Evolutionary conservation across 345 rosid genomes (phyloP), one percentile per base, ranked within the genome.

Genomic region (Ceriops decandra): DNA sequence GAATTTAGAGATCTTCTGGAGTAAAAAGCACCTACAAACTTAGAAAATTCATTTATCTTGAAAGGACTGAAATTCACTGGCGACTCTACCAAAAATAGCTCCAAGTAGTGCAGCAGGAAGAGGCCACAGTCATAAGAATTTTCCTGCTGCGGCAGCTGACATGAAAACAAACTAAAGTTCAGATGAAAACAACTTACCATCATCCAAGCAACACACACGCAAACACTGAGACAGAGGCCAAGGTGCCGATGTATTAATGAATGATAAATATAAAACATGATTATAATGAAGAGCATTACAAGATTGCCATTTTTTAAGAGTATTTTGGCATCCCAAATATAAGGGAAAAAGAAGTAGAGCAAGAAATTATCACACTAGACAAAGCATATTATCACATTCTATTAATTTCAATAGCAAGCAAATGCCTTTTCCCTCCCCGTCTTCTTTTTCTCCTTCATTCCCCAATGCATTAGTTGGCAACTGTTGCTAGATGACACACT

Each of bases 121-220:
- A 93, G 82, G 68, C 98, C 97, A 57, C 98, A 93, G 74, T 93
- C 98, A 82, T 73, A 93, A 46, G 86, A 89, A 80, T 93, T 93
- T 74, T 93, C 97, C 80, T 91, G 98, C 84, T 93, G 98, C 32
- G 98, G 98, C 76, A 93, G 82, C 98, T 93, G 87, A 66, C 20
- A 77, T 38, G 79, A 75, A 74, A 72, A 70, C 53, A 61, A 65
- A 63, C 51, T 62, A 62, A 64, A 68, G 20, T 73, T 87, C 81
- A 84, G 78, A 64, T 52, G 62, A 64, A 70, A 53, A 35, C 38
- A 53, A 35, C 38, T 35, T 35, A 35, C 38, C 38, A 35, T 35
- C 38, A 35, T 35, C 38, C 38, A 91, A 64, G 33, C 22, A n/a
- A 22, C 36, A 60, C 36, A 60, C 30, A 19, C 13, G 6, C 66